Conservation (phyloP, 345 rosid species). For the Psidium guajava region DNA sequence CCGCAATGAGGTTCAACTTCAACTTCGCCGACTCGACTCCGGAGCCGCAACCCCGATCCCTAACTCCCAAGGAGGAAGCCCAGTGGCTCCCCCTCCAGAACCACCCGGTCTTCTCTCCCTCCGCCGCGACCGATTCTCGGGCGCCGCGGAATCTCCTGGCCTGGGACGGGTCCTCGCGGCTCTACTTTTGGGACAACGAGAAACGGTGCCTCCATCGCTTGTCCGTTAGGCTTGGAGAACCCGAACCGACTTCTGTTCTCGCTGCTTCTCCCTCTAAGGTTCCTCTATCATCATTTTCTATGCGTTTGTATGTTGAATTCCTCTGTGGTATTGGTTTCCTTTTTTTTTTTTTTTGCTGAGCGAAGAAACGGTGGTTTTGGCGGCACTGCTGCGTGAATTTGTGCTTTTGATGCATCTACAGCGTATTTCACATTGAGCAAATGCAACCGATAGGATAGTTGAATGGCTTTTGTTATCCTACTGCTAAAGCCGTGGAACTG, state of each 20-base stretch:
- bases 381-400: background rate
- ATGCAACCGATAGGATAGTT: background rate
- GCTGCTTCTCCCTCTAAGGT: slow-evolving; percentile 85
- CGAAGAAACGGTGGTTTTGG: background rate
- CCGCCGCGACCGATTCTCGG: slow-evolving; percentile 1
- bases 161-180: slow-evolving; percentile 82
- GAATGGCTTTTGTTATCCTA: background rate
- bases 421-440: background rate
- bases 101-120: slow-evolving; percentile 56
- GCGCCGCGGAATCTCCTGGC: slow-evolving; percentile 50
- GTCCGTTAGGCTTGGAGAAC: slow-evolving; percentile 79
- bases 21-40: slow-evolving; percentile 10
- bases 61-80: slow-evolving; percentile 38
- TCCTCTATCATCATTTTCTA: background rate
- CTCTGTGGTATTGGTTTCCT: background rate
- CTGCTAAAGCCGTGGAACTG: background rate
- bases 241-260: slow-evolving; percentile 63
- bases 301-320: background rate
- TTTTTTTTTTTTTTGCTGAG: background rate
- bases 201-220: slow-evolving; percentile 59
- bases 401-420: background rate
- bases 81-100: slow-evolving; percentile 68
- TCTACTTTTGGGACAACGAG: slow-evolving; percentile 64
- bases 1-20: slow-evolving; percentile 55
- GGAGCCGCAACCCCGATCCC: slow-evolving; percentile 25